phyloP scores from a whole-genome alignment of 2,329 filamentous ascomycete genomes.

The Talaromyces verruculosus region DNA sequence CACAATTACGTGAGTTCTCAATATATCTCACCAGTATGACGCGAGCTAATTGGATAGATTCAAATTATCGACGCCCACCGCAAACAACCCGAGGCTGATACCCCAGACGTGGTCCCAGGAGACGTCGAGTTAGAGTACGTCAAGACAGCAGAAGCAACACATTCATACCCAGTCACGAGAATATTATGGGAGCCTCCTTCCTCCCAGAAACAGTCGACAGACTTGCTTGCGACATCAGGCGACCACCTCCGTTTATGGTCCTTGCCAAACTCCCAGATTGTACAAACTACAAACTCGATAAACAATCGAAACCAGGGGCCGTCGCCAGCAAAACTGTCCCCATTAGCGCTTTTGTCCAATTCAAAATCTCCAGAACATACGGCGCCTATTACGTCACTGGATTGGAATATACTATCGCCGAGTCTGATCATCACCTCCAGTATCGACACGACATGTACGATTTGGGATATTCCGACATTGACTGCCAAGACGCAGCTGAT shows the following conservation, averaged over 20 bases:
- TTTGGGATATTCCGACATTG: slow-evolving; percentile 97
- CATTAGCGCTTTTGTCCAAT: slow-evolving; percentile 88
- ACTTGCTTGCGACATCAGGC: slow-evolving; percentile 90
- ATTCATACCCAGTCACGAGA: slow-evolving; percentile 94
- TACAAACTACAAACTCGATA: slow-evolving; percentile 65
- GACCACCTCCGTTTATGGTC: slow-evolving; percentile 95
- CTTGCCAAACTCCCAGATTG: slow-evolving; percentile 64
- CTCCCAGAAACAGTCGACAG: slow-evolving; percentile 90
- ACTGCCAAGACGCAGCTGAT: slow-evolving; percentile 98
- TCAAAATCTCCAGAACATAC: slow-evolving; percentile 98
- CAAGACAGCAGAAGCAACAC: slow-evolving; percentile 92
- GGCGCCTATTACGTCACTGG: slow-evolving; percentile 89
- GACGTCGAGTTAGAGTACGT: slow-evolving; percentile 71
- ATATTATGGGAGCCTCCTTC: slow-evolving; percentile 95
- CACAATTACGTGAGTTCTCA: slow-evolving; percentile 78
- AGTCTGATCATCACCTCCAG: slow-evolving; percentile 98
- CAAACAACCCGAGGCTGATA: slow-evolving; percentile 66
- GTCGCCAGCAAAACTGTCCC: slow-evolving; percentile 79
- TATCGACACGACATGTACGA: slow-evolving; percentile 98
- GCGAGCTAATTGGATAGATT: slow-evolving; percentile 58
- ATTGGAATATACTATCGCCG: slow-evolving; percentile 97
- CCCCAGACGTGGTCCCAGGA: slow-evolving; percentile 69
- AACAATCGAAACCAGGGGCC: slow-evolving; percentile 61
- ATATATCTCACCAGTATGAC: background rate
- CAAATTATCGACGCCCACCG: slow-evolving; percentile 94